Conservation (phyloP, 1,139 yeast species). For the Entelexis paramagnoliae region DNA sequence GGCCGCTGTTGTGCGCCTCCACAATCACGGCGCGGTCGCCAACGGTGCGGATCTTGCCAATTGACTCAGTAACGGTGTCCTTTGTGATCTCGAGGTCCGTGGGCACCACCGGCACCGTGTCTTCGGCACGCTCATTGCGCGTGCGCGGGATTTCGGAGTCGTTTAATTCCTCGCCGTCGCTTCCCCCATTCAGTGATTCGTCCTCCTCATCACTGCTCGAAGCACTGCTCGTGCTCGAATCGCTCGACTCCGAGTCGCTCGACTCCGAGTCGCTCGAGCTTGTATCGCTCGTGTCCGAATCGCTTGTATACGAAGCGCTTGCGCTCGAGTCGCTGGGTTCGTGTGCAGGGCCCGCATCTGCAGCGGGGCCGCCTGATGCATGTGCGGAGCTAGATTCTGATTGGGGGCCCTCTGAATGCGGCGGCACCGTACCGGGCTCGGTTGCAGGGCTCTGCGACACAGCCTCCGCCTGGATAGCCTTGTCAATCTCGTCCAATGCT, state of each 20-base stretch:
- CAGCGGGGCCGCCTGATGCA: no score
- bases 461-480: conserved; percentile 6
- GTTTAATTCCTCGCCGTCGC: conserved; percentile 17
- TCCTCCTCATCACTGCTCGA: neutral
- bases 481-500: conserved; percentile 13
- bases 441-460: neutral
- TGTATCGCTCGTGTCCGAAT: neutral
- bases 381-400: no score
- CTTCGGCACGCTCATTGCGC: conserved; percentile 64
- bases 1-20: conserved; percentile 72
- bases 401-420: no score
- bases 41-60: conserved; percentile 62
- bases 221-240: neutral
- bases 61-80: conserved; percentile 54
- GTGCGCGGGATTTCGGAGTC: conserved; percentile 56
- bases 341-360: neutral
- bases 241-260: neutral
- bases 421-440: neutral
- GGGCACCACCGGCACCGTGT: conserved; percentile 58
- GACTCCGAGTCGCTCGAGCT: conserved; percentile 6
- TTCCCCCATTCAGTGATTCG: neutral
- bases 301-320: no score
- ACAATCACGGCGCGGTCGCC: conserved; percentile 67
- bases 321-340: neutral
- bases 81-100: conserved; percentile 50